Evolutionary conservation across 2,329 filamentous ascomycete species (phyloP).

Genomic region (Fusarium sp.): DNA sequence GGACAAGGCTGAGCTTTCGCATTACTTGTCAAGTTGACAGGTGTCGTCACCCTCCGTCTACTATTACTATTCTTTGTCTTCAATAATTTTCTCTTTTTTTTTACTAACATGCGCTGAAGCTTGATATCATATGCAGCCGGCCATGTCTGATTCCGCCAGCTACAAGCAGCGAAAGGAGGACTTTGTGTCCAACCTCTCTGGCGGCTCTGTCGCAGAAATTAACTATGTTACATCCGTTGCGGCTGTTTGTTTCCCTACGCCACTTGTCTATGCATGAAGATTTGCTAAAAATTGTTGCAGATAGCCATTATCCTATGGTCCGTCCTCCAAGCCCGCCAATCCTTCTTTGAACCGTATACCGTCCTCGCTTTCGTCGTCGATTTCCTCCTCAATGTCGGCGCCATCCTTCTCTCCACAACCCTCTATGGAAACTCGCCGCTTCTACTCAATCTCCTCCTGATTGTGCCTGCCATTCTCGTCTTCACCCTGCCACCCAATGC

Average conservation of each 20-base stretch:
- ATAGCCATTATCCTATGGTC: conserved; percentile 90
- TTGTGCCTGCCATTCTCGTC: conserved; percentile 78
- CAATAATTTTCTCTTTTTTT: neutral
- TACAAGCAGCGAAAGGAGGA: conserved; percentile 96
- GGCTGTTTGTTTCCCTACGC: conserved; percentile 70
- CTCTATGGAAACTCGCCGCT: conserved; percentile 83
- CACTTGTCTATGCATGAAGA: neutral
- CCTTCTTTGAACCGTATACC: conserved; percentile 85
- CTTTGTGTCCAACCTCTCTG: conserved; percentile 92
- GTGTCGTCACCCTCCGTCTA: conserved; percentile 38
- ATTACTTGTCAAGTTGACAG: conserved; percentile 39
- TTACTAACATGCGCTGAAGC: conserved; percentile 31
- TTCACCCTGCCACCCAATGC: conserved; percentile 65
- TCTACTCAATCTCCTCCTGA: conserved; percentile 80
- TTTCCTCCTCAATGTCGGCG: conserved; percentile 88
- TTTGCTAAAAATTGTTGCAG: conserved; percentile 62
- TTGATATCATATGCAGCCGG: conserved; percentile 17
- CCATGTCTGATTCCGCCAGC: conserved; percentile 62
- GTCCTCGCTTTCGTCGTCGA: conserved; percentile 79
- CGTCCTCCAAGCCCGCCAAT: conserved; percentile 84
- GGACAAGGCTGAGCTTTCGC: conserved; percentile 45
- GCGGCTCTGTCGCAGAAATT: conserved; percentile 87
- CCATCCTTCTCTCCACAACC: conserved; percentile 87
- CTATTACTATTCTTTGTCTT: conserved; percentile 13
- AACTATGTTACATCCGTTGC: conserved; percentile 88